Base-by-base conservation (phyloP, 1,139 yeast species). In the Candida dubliniensis region DNA sequence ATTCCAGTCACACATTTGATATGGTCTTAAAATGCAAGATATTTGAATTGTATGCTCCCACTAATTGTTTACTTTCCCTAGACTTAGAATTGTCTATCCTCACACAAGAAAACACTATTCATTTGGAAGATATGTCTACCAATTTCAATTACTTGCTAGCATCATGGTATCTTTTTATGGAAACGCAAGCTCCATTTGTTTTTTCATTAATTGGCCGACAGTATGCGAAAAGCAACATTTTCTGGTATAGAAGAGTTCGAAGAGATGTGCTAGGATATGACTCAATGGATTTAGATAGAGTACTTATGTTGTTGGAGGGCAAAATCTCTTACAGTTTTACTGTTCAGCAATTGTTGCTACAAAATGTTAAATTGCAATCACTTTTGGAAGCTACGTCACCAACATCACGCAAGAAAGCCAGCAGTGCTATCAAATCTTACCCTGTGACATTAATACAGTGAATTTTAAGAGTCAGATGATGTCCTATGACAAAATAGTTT, bases 161-260 rank as follows among this genome's bases (percentile, higher is more conserved):
- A 3, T 63, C 72, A 1, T 55, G 69, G 50, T 36, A 66, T 7
- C 13, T 71, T 23, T 54, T 65, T 15, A 50, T 67, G 25, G 77
- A 72, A 49, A 46, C 42, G 34, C 43, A 45, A 36, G 62, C 53
- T 39, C 78, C 78, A 1, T 56, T 69, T 12, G 61, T 68, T 2
- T 71, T 71, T 45, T 69, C 76, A n/a, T 56, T 52, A 25, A 59
- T 63, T 45, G 74, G 74, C 1, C 54, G 76, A 29, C 55, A 50
- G 13, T 50, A 60, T 27, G 56, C 71, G 38, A 47, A 48, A 31
- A 43, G 57, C 25, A 69, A 68, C 51, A 62, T 47, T 18, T 39
- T 37, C 14, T 50, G 54, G 54, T 47, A 46, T 34, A 41, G 39
- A 35, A 39, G 30, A 36, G 14, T 24, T 7, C 33, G 31, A 8